Evolutionary conservation across 2,329 filamentous ascomycete genomes (phyloP), one percentile per base, ranked within the genome.

Genomic region (Chaetothyriales sp.): DNA sequence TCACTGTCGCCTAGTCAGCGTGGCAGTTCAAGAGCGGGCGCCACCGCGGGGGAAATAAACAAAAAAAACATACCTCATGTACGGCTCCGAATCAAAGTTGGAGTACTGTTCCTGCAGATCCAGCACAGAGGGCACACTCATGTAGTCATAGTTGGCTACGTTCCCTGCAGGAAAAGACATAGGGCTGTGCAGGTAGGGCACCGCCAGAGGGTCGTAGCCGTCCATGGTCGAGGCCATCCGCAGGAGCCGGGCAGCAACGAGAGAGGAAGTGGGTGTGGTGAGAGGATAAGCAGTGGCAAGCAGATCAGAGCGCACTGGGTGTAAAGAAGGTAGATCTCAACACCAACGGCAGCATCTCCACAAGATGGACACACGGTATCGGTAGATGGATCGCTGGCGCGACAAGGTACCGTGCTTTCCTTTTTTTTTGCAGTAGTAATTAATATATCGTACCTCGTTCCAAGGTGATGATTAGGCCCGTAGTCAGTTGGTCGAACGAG

Each of bases 151-250:
- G 51, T 68, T 67, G 49, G 73, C 70, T 47, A 75, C 68, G 63
- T 73, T 72, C 47, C 73, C 70, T 19, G 50, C 54, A 15, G 44
- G 44, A 54, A 79, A 72, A 50, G 73, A 72, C 63, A 80, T 69
- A 56, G 76, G 74, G 58, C 73, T 74, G 51, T 74, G 71, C 65
- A 80, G 66, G 61, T 80, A 81, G n/a, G 76, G 75, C 77, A 81
- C 79, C 63, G 74, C 71, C 66, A 76, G 73, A 57, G 74, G 75
- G 63, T 79, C 76, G 66, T 76, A 79, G 64, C 74, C 72, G 61
- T 79, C 76, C 70, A 73, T 73, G 54, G 60, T 63, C 59, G 52
- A 52, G 44, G 58, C 52, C 56, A 59, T 57, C 26, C 22, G 48
- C 25, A 39, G 8, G n/a, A 25, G 28, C 28, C 36, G 45, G 18